Base-by-base conservation (phyloP, 2,329 filamentous ascomycete species). In the Pseudogymnoascus sp. region DNA sequence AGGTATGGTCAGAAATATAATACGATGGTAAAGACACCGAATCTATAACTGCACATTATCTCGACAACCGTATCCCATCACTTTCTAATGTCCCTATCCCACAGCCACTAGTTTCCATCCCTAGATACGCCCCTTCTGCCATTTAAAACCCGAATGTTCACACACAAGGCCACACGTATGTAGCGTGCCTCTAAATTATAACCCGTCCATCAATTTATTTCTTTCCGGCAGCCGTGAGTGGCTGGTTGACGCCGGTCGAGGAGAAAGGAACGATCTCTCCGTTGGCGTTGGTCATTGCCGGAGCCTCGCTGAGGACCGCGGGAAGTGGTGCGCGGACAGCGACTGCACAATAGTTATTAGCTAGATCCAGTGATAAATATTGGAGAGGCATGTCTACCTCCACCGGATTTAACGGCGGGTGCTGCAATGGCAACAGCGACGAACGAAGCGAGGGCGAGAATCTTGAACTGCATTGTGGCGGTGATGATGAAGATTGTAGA, bases 401-500 rank as follows among this genome's bases (percentile, higher is more conserved):
- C 50, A 26, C 9, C 29, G 10, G 50, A 56, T 19, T 33, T 29
- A 56, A 33, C 26, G n/a, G 50, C 50, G 29, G 50, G 50, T 26
- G 50, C 50, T 5, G 50, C 50, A 56, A 56, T 7, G 10, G 50
- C 50, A 31, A 56, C 10, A 33, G 50, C 29, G n/a, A 56, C 2
- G 29, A 56, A 56, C n/a, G 50, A 56, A 5, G 50, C 50, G 13
- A 56, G 11, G 29, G 50, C 29, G 50, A 56, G 26, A 19, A 56
- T 56, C 26, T 56, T 19, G 29, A 56, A 56, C 50, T 56, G 50
- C 50, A 56, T 56, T 56, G 21, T 56, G 50, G 50, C 50, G 50
- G 50, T 56, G 29, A n/a, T 56, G 15, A 33, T 56, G 50, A n/a
- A n/a, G n/a, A n/a, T n/a, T n/a, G 29, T 21, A 29, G 17, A 33